phyloP scores from a whole-genome alignment of 352 stramenopile genomes.

The Phytophthora pinifolia region DNA sequence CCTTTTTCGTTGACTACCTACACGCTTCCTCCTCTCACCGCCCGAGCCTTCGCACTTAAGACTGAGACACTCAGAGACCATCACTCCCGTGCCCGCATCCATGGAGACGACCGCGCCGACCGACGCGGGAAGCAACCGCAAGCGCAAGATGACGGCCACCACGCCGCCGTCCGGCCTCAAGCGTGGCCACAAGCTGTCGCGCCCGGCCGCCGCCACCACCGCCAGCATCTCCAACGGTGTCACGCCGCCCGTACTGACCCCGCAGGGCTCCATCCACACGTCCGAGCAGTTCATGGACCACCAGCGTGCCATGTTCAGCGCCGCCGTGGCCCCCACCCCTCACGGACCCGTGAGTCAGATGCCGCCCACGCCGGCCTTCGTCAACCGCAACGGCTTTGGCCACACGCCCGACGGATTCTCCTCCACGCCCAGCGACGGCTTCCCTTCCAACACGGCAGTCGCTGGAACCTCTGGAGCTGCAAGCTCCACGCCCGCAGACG shows the following conservation, averaged over 20 bases:
- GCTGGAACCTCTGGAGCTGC: background rate
- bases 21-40: background rate
- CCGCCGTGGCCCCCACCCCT: constrained; percentile 75
- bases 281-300: constrained; percentile 78
- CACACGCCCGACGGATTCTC: constrained; percentile 70
- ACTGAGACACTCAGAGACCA: constrained; percentile 3
- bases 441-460: constrained; percentile 28
- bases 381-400: constrained; percentile 64
- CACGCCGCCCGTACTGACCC: constrained; percentile 37
- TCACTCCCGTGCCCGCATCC: constrained; percentile 17
- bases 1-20: background rate
- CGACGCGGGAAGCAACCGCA: constrained; percentile 49
- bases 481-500: constrained; percentile 30
- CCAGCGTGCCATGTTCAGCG: constrained; percentile 73
- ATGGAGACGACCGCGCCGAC: constrained; percentile 29
- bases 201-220: constrained; percentile 22
- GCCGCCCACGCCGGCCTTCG: constrained; percentile 81
- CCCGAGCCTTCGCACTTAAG: too few relatives aligned
- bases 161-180: constrained; percentile 41
- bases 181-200: constrained; percentile 55
- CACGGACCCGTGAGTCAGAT: constrained; percentile 75
- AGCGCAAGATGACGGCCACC: constrained; percentile 73
- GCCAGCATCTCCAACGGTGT: constrained; percentile 38
- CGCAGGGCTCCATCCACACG: constrained; percentile 53
- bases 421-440: constrained; percentile 49